Base-by-base conservation (phyloP, 306 rosid genomes). In the Castanea crenata region DNA sequence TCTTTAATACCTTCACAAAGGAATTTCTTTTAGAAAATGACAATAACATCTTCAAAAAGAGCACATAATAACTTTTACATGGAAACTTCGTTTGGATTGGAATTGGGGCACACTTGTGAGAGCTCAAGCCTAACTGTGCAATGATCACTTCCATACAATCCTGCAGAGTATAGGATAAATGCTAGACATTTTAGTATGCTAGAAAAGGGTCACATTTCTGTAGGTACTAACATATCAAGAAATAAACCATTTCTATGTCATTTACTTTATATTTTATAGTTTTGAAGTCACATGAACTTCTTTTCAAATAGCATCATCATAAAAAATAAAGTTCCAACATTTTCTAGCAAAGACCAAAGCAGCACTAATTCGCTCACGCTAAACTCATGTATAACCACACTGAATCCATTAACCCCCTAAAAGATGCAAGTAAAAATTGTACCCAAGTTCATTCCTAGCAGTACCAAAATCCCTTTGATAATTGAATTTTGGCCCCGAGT, bases 71-170 rank as follows among this genome's bases (percentile, higher is more conserved):
- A 64, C 77, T 71, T 55, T 69, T 81, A 85, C 5, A 32, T 15
- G 73, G 86, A 75, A 64, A 74, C 68, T 83, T 80, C 90, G 61
- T 74, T 78, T 71, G 78, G 83, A 46, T 46, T 59, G 73, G 88
- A 69, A 69, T 46, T 49, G n/a, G 86, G 63, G 59, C 78, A 73
- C 71, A 83, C 85, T 80, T 82, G 87, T 44, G 96, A 91, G 23
- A 95, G 97, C 86, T 87, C 93, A 46, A 95, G 89, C 38, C 92
- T 86, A 76, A 91, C 93, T 6, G 97, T 98, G 80, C 99, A 95
- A 79, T 92, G 99, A 83, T 92, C 98, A 77, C 97, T 95, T 80
- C 98, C 97, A 71, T 88, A 85, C 82, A 95, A 95, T 34, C 98
- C 99, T 95, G 82, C 79, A 19, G 83, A 76, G 70, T 57, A 57